phyloP scores from a whole-genome alignment of 1,284 basidiomycete genomes.

The Pseudozyma sp. region DNA sequence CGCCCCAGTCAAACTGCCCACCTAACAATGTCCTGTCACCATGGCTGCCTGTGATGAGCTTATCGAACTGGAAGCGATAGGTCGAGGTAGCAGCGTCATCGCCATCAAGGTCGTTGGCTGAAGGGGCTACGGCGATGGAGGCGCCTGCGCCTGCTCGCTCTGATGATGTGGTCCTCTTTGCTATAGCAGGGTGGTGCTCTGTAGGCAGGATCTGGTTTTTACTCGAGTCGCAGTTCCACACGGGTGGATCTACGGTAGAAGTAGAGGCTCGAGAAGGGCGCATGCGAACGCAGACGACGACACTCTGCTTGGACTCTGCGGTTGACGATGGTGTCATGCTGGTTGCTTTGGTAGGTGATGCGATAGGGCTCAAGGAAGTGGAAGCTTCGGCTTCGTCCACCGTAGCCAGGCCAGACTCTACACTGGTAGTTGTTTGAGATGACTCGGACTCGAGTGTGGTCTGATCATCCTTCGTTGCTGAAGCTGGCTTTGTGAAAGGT shows the following conservation, averaged over 20 bases:
- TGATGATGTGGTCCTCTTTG: slow-evolving; percentile 58
- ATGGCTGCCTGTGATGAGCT: slow-evolving; percentile 47
- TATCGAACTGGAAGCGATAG: slow-evolving; percentile 66
- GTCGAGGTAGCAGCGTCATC: slow-evolving; percentile 38
- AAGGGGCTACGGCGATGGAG: slow-evolving; percentile 11
- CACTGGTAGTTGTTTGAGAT: not conserved
- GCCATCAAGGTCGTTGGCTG: slow-evolving; percentile 24
- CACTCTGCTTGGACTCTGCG: slow-evolving; percentile 54
- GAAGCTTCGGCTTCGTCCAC: slow-evolving; percentile 21
- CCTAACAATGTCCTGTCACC: too few species aligned
- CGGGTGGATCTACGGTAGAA: slow-evolving; percentile 11
- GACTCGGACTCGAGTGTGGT: not conserved
- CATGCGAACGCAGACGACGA: slow-evolving; percentile 66
- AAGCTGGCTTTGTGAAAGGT: slow-evolving; percentile 31
- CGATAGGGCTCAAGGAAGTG: not conserved
- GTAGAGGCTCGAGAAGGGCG: slow-evolving; percentile 34
- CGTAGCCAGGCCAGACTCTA: slow-evolving; percentile 13
- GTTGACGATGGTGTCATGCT: slow-evolving; percentile 15
- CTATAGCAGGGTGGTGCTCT: slow-evolving; percentile 64
- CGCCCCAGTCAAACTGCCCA: too few species aligned
- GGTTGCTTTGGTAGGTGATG: slow-evolving; percentile 11
- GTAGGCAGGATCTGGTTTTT: slow-evolving; percentile 60
- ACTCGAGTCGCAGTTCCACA: slow-evolving; percentile 56
- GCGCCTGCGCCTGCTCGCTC: slow-evolving; percentile 32
- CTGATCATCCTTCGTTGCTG: slow-evolving; percentile 3